Conservation (phyloP, 2,329 filamentous ascomycete species). For the Neophaeococcomyces mojaviensis region DNA sequence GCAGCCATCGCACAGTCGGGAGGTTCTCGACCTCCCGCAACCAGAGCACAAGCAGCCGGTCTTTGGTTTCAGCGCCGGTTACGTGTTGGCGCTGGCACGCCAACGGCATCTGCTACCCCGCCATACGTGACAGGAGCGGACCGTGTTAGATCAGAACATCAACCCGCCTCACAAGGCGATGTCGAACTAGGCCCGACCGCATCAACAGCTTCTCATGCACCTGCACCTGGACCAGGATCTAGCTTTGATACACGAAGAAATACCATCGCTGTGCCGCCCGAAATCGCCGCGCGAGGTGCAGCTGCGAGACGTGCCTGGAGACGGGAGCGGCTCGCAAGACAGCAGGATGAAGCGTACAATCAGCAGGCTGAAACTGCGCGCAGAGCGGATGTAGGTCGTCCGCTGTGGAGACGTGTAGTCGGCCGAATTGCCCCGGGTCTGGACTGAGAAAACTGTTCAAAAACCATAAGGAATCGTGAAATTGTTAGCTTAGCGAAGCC, state of each 20-base stretch:
- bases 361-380: conserved; percentile 4
- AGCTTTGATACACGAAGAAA: conserved; percentile 1
- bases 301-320: conserved; percentile 21
- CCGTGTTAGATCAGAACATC: conserved; percentile 5
- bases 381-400: conserved; percentile 14
- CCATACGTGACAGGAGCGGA: not conserved
- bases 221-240: conserved; percentile 7
- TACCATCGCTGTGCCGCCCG: conserved; percentile 13
- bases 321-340: conserved; percentile 17
- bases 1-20: conserved; percentile 1
- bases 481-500: no score
- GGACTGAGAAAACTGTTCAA: not conserved
- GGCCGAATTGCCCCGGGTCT: conserved; percentile 2
- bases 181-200: conserved; percentile 5
- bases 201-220: conserved; percentile 1
- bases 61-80: conserved; percentile 1
- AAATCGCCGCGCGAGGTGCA: conserved; percentile 18
- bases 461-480: no score
- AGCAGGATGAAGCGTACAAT: conserved; percentile 16
- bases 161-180: not conserved
- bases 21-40: not conserved
- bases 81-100: not conserved
- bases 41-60: not conserved
- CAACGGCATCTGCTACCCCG: not conserved
- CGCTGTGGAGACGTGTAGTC: conserved; percentile 5